These are phyloP conservation scores for Aspergillus versicolor DNA, from an alignment of 2,329 filamentous ascomycete genomes.

Conservation along the genomic window DNA sequence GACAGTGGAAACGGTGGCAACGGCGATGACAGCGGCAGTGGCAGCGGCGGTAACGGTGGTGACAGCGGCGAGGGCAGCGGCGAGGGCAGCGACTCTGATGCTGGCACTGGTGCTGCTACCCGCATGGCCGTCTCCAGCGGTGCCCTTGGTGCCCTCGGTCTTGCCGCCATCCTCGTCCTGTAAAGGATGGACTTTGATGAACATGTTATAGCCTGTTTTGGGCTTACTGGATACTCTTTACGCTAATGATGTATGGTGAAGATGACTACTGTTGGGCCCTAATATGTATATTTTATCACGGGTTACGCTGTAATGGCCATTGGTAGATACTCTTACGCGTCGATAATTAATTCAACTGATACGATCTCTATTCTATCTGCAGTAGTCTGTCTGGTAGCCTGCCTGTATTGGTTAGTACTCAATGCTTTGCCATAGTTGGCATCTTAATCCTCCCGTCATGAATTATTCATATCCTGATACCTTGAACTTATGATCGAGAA, in stretches of 20 bases:
- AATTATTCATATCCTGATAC: too few relatives aligned
- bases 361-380: not conserved
- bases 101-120: slow-evolving; percentile 26
- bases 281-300: slow-evolving; percentile 20
- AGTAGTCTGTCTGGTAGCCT: not conserved
- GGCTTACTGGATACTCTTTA: not conserved
- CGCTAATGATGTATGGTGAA: slow-evolving; percentile 10
- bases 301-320: slow-evolving; percentile 15
- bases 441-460: too few relatives aligned
- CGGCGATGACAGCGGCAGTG: slow-evolving; percentile 9
- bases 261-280: slow-evolving; percentile 17
- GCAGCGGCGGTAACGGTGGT: not conserved
- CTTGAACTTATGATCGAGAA: too few relatives aligned
- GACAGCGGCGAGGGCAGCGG: slow-evolving; percentile 9
- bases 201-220: not conserved
- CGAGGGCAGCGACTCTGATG: not conserved
- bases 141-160: slow-evolving; percentile 40
- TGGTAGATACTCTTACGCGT: slow-evolving; percentile 13
- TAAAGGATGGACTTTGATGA: slow-evolving; percentile 24
- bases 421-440: too few relatives aligned
- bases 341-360: slow-evolving; percentile 17
- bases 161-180: slow-evolving; percentile 43
- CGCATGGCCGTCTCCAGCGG: slow-evolving; percentile 31
- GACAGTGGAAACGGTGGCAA: not conserved
- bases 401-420: too few relatives aligned